Evolutionary conservation across 140 eudicot species (phyloP).

Genomic region (Cichorium intybus): DNA sequence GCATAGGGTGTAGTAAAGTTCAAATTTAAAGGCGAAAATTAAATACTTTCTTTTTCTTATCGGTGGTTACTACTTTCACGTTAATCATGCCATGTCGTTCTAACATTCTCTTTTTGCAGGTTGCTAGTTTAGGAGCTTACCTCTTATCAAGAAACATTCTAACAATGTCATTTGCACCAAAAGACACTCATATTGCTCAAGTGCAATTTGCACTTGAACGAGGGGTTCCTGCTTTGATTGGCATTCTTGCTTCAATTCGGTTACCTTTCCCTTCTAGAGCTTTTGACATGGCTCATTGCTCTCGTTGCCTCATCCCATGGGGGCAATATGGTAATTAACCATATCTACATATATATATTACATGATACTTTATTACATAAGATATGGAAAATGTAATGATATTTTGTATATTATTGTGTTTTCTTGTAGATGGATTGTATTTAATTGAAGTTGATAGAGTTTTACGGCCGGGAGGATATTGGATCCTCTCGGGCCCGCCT

Average conservation of each 20-base stretch:
- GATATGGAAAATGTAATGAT: background rate
- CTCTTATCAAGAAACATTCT: constrained; percentile 71
- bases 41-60: too few relatives aligned
- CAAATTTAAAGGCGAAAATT: background rate
- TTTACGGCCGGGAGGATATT: constrained; percentile 92
- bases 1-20: background rate
- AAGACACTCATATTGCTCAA: constrained; percentile 93
- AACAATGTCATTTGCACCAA: constrained; percentile 94
- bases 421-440: constrained; percentile 66
- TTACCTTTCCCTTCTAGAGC: constrained; percentile 92
- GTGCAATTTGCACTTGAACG: constrained; percentile 98
- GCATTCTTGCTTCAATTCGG: constrained; percentile 68
- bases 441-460: constrained; percentile 85
- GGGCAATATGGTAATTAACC: constrained; percentile 61
- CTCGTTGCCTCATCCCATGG: constrained; percentile 99
- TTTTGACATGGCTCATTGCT: constrained; percentile 97
- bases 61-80: background rate
- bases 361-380: background rate
- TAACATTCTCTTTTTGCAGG: constrained; percentile 33
- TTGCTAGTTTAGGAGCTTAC: constrained; percentile 96
- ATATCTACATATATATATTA: background rate
- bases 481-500: constrained; percentile 98
- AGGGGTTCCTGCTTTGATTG: constrained; percentile 93
- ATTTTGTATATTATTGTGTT: background rate
- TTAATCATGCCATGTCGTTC: background rate